Evolutionary conservation across 495 filamentous ascomycete species (phyloP), one percentile per base, ranked within the genome.

Genomic region (Mycothermus thermophilus): DNA sequence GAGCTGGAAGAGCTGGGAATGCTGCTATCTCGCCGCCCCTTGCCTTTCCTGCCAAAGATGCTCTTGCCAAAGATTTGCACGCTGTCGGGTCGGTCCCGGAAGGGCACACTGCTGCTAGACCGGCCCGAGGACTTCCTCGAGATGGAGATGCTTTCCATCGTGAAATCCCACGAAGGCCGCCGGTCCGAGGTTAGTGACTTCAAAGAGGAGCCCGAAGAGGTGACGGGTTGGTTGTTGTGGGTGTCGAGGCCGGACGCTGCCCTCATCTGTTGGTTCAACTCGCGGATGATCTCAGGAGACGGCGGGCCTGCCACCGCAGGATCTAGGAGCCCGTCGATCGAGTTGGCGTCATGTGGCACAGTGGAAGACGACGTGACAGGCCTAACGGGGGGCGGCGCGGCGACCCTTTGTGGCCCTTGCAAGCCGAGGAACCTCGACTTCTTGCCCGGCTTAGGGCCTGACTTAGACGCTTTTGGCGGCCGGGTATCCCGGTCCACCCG

Each of bases 291-390:
- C 43, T 69, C 63, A 32, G 69, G 66, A 5, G 69, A 72, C 10
- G 68, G 67, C 21, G 67, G 69, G 24, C 63, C 64, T 37, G 70
- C 64, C 28, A 71, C 51, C 10, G 67, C 56, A 19, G 67, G 66
- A 25, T 62, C 63, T 28, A 72, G 42, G 28, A 61, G 37, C 24
- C 51, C 52, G 42, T 41, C 44, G 16, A 60, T 43, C 48, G 41
- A 36, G 35, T 48, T 40, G 14, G 35, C 29, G 37, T 55, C 40
- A 41, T 47, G 40, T 18, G 43, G 37, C 20, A 35, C 28, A 8
- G 15, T 23, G 18, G 39, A 34, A 17, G 43, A 40, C 22, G 46
- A 35, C 30, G 46, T 32, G 17, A 35, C 35, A 8, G 36, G 40
- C 30, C 27, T 32, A 17, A 37, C 30, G 24, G 28, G 29, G 18